Conservation (phyloP, 2,329 filamentous ascomycete species). For the Colletotrichum paranaense region DNA sequence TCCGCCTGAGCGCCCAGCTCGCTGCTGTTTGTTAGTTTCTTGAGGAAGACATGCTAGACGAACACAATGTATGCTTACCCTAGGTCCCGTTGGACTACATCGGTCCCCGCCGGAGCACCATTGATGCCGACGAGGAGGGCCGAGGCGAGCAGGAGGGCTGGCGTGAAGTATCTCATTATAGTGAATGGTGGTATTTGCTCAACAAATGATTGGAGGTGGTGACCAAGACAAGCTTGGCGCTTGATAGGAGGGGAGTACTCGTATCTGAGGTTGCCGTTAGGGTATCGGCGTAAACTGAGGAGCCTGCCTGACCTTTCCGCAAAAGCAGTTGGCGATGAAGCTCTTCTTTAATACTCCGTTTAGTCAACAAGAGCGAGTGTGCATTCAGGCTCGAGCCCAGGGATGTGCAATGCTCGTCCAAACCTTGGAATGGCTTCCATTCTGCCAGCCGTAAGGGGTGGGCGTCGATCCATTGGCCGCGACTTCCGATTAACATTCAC, state of each 20-base stretch:
- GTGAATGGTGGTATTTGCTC: neutral
- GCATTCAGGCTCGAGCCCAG: neutral
- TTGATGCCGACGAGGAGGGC: slow-evolving; percentile 31
- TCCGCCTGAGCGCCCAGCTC: slow-evolving; percentile 11
- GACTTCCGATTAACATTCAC: slow-evolving; percentile 24
- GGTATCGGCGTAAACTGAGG: slow-evolving; percentile 26
- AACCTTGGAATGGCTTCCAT: slow-evolving; percentile 19
- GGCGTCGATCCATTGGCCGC: slow-evolving; percentile 2
- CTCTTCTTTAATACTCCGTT: slow-evolving; percentile 25
- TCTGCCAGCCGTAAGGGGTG: neutral
- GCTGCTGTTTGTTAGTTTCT: neutral
- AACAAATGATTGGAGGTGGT: neutral
- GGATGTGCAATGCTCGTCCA: slow-evolving; percentile 18
- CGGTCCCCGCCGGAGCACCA: slow-evolving; percentile 24
- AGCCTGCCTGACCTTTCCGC: neutral
- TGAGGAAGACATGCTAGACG: too few species aligned
- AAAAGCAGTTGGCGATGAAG: rapidly evolving
- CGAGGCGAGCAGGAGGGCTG: slow-evolving; percentile 26
- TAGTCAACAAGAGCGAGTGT: neutral
- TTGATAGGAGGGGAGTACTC: neutral
- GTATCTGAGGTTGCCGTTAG: slow-evolving; percentile 17
- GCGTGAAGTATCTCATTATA: slow-evolving; percentile 25
- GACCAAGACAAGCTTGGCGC: slow-evolving; percentile 21
- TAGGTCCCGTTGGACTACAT: neutral
- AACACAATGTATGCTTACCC: neutral